phyloP scores from a whole-genome alignment of 306 rosid genomes.

The Sechiopsis laciniata region DNA sequence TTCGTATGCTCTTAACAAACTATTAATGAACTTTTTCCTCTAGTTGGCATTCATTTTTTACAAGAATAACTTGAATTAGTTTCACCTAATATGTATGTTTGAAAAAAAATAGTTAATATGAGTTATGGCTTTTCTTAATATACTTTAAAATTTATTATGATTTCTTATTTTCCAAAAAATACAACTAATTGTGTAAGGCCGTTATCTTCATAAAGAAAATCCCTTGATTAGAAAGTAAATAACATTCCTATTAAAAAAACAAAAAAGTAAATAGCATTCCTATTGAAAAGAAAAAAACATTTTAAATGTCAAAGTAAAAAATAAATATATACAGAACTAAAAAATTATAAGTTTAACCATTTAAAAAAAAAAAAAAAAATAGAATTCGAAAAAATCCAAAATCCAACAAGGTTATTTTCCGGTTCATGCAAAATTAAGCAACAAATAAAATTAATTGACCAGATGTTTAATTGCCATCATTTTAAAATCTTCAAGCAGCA shows the following conservation, averaged over 20 bases:
- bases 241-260: background rate
- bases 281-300: too few species aligned
- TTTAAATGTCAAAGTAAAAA: background rate
- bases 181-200: background rate
- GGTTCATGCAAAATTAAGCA: background rate
- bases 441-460: background rate
- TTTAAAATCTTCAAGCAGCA: background rate
- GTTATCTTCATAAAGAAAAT: background rate
- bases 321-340: too few species aligned
- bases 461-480: slow-evolving; percentile 4
- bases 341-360: too few species aligned
- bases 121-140: background rate
- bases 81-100: background rate
- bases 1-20: too few species aligned
- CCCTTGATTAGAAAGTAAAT: background rate
- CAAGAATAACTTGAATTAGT: too few species aligned
- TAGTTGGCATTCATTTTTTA: too few species aligned
- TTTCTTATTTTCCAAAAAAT: background rate
- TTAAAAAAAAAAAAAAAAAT: too few species aligned
- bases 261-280: too few species aligned
- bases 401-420: background rate
- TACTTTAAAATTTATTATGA: background rate
- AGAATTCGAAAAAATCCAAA: background rate
- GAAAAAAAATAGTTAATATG: background rate
- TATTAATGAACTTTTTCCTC: too few species aligned